Conservation (phyloP, 2,329 filamentous ascomycete genomes). For the Myotisia sp. region DNA sequence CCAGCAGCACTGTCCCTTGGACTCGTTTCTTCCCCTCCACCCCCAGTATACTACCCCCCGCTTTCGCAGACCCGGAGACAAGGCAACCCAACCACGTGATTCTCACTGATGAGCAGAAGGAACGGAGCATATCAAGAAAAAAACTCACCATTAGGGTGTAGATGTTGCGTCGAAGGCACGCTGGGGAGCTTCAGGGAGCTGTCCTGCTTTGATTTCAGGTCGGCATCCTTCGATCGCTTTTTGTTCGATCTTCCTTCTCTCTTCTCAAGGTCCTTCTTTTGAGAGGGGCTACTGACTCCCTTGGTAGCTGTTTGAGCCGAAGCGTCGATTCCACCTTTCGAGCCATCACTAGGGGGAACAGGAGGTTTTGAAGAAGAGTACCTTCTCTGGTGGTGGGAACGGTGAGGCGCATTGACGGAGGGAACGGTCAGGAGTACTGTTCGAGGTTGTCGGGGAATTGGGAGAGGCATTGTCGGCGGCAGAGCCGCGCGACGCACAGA, state of each 20-base stretch:
- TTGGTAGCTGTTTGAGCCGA: slow-evolving; percentile 26
- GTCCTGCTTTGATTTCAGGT: slow-evolving; percentile 25
- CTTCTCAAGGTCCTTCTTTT: slow-evolving; percentile 20
- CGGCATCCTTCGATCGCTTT: slow-evolving; percentile 23
- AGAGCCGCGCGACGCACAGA: slow-evolving; percentile 34
- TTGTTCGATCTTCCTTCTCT: slow-evolving; percentile 21
- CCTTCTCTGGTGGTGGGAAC: slow-evolving; percentile 28
- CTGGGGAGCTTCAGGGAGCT: slow-evolving; percentile 32
- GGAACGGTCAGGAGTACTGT: slow-evolving; percentile 18
- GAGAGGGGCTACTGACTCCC: slow-evolving; percentile 20
- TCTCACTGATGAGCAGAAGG: not conserved
- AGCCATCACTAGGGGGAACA: slow-evolving; percentile 33
- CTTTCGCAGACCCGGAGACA: not conserved
- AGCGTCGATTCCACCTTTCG: slow-evolving; percentile 27
- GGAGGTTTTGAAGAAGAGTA: slow-evolving; percentile 38
- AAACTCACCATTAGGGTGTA: slow-evolving; percentile 33
- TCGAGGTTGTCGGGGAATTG: slow-evolving; percentile 21
- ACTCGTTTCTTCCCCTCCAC: too few relatives aligned
- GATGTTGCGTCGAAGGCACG: slow-evolving; percentile 36
- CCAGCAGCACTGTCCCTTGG: too few relatives aligned
- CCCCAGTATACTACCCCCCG: not conserved
- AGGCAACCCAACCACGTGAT: slow-evolving; percentile 9
- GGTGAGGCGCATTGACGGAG: slow-evolving; percentile 17
- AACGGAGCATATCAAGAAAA: not conserved
- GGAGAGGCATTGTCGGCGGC: slow-evolving; percentile 21